phyloP scores from a whole-genome alignment of 495 filamentous ascomycete species.

The Rusavskia elegans region DNA sequence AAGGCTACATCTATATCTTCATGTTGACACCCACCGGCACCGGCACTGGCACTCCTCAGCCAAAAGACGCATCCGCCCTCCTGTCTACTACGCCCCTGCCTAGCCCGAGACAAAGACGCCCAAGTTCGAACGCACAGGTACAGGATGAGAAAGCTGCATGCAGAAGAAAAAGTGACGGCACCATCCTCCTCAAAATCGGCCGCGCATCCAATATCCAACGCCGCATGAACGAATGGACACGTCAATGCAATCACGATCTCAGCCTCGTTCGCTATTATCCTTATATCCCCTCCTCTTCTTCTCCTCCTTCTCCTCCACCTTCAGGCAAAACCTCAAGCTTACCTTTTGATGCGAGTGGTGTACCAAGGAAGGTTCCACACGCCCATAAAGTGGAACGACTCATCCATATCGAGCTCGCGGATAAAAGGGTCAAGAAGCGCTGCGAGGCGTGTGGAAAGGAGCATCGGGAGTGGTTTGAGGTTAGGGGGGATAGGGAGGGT shows the following conservation, averaged over 20 bases:
- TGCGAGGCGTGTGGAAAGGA: conserved; percentile 73
- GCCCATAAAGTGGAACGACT: conserved; percentile 78
- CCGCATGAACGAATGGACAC: conserved; percentile 78
- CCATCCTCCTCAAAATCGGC: conserved; percentile 80
- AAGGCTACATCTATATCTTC: conserved; percentile 97
- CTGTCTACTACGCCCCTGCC: conserved; percentile 32
- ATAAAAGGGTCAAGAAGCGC: conserved; percentile 45
- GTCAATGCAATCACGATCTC: conserved; percentile 79
- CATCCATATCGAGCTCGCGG: conserved; percentile 76
- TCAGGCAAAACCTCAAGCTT: no score
- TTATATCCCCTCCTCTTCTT: conserved; percentile 45
- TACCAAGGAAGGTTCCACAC: conserved; percentile 62
- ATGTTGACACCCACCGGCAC: conserved; percentile 55
- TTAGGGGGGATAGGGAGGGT: conserved; percentile 55
- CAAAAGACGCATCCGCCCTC: conserved; percentile 40
- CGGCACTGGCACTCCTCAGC: conserved; percentile 21
- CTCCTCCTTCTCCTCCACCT: conserved; percentile 17
- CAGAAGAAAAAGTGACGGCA: conserved; percentile 6
- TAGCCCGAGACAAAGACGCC: conserved; percentile 5
- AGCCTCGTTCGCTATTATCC: conserved; percentile 86
- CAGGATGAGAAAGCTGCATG: no score
- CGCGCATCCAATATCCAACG: conserved; percentile 82
- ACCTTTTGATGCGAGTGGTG: not conserved
- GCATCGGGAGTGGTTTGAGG: conserved; percentile 93
- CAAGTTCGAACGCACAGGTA: not conserved